Evolutionary conservation across 176 grass and related monocot species (phyloP).

Genomic region (Luzula sylvatica): DNA sequence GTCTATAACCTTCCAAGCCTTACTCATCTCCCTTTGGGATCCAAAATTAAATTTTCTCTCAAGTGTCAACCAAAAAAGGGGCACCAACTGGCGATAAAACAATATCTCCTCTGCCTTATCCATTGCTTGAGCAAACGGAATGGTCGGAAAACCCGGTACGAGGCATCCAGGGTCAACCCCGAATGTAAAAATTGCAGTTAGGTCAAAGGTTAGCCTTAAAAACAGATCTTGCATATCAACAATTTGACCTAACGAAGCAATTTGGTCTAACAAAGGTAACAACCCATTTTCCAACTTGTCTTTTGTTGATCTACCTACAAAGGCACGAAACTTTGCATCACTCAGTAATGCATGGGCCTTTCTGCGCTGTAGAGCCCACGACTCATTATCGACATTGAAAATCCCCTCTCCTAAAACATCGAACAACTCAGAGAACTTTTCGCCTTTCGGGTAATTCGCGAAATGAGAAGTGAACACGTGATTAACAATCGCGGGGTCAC

Average conservation of each 20-base stretch:
- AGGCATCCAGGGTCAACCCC: constrained; percentile 61
- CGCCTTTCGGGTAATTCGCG: constrained; percentile 66
- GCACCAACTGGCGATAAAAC: constrained; percentile 41
- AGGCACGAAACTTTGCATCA: constrained; percentile 31
- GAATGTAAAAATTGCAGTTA: constrained; percentile 50
- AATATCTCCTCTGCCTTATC: constrained; percentile 46
- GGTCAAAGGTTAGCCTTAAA: constrained; percentile 64
- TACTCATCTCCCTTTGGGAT: constrained; percentile 28
- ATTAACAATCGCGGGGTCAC: constrained; percentile 53
- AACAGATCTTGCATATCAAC: constrained; percentile 71
- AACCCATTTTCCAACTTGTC: constrained; percentile 39
- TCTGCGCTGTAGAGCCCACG: constrained; percentile 52
- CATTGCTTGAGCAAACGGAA: constrained; percentile 59
- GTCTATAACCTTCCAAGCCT: constrained; percentile 35
- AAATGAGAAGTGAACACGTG: constrained; percentile 53
- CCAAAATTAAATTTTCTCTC: constrained; percentile 30
- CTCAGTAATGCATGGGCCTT: constrained; percentile 46
- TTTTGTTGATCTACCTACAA: constrained; percentile 20
- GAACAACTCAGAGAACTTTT: constrained; percentile 45
- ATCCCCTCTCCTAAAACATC: constrained; percentile 62
- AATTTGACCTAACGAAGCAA: constrained; percentile 16
- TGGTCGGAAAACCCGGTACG: constrained; percentile 32
- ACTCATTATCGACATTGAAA: constrained; percentile 65
- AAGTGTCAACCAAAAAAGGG: constrained; percentile 26
- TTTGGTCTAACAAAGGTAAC: constrained; percentile 32